Evolutionary conservation across 192 early-diverging fungal genomes (phyloP), one percentile per base, ranked within the genome.

Genomic region (Irineochytrium annulatum): DNA sequence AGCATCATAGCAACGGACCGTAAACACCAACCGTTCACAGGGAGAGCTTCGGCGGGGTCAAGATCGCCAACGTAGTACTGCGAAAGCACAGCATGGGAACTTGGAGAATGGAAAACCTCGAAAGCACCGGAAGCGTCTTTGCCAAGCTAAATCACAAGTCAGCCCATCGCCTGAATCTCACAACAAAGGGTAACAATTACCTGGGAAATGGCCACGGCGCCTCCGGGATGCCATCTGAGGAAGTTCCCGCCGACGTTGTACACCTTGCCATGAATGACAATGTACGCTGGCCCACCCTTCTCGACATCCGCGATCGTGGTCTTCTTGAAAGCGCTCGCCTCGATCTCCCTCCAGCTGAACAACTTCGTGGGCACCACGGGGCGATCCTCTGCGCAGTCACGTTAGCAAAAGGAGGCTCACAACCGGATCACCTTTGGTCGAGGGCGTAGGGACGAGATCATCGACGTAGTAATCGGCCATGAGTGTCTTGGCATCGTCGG

Each of bases 31-130:
- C 63, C 75, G 60, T 70, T 79, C 57, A 72, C 59, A 37, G 72
- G 72, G 27, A 52, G 53, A 34, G 78, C 73, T 51, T 88, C 78
- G 14, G 58, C 32, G 8, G 67, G 74, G 13, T 24, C 66, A 28
- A 92, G 65, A 55, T 92, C 89, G 31, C 87, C 89, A 28, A 83
- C 86, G 72, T 90, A 89, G 61, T 78, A 85, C 67, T 89, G 84
- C 59, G 82, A 82, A 44, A 92, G 69, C 3, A 82, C 72, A 59
- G 86, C 76, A 55, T 77, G 75, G 13, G 87, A 78, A 53, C 75
- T 73, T 53, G 72, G 75, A 26, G 77, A 80, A 67, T 92, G 90
- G 82, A 92, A 87, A 13, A 81, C 86, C 52, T 88, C 78, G 60
- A 92, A 92, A 1, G 86, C 87, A 68, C 76, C 72, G 14, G 71